Evolutionary conservation across 2,329 filamentous ascomycete species (phyloP).

Genomic region (Volutella citrinella): DNA sequence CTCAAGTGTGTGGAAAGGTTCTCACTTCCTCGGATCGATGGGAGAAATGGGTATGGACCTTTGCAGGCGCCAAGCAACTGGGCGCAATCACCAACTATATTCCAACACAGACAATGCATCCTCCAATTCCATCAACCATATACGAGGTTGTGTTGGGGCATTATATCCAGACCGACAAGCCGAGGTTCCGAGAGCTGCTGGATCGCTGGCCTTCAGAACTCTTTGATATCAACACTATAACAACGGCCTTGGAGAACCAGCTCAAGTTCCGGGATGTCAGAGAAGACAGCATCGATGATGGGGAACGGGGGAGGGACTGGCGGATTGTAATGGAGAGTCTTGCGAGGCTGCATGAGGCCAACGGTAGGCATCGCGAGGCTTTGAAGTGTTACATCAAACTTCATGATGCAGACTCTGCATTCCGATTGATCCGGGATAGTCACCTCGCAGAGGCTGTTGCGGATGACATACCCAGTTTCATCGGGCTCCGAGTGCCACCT

Average conservation of each 20-base stretch:
- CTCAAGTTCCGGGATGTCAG: slow-evolving; percentile 72
- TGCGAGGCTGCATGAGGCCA: slow-evolving; percentile 79
- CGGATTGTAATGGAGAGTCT: slow-evolving; percentile 82
- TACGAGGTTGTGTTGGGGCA: slow-evolving; percentile 89
- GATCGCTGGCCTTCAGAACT: slow-evolving; percentile 82
- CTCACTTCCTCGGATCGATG: slow-evolving; percentile 76
- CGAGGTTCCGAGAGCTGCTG: slow-evolving; percentile 72
- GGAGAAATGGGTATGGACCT: slow-evolving; percentile 95
- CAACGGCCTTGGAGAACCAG: slow-evolving; percentile 77
- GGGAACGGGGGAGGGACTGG: slow-evolving; percentile 77
- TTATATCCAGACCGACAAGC: slow-evolving; percentile 77
- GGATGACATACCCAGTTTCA: slow-evolving; percentile 86
- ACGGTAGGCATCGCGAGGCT: slow-evolving; percentile 78
- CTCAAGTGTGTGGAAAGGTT: slow-evolving; percentile 77
- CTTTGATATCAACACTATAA: slow-evolving; percentile 75
- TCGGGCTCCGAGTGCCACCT: slow-evolving; percentile 78
- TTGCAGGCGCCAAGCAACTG: slow-evolving; percentile 80
- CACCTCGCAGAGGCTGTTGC: slow-evolving; percentile 86
- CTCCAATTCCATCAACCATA: slow-evolving; percentile 74
- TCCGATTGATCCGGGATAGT: slow-evolving; percentile 80
- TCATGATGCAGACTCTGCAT: slow-evolving; percentile 87
- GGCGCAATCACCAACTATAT: slow-evolving; percentile 87
- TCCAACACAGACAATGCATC: slow-evolving; percentile 71
- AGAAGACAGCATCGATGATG: slow-evolving; percentile 73
- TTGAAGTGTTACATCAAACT: slow-evolving; percentile 85